Evolutionary conservation across 805 yeast genomes (phyloP).

Genomic region (Allodekkera sacchari): DNA sequence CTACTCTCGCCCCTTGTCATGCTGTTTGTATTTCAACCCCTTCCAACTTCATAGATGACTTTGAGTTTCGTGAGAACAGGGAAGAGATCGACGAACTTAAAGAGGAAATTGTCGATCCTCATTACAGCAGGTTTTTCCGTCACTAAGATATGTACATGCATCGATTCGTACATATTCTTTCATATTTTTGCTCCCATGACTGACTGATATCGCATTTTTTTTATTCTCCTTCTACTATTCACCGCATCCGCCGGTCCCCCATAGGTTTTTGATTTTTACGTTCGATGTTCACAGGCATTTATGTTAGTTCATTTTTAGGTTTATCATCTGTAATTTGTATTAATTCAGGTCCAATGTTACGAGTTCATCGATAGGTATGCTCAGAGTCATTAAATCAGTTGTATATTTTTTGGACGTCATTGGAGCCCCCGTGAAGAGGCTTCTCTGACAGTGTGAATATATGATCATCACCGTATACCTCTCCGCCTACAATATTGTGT

Average conservation of each 20-base stretch:
- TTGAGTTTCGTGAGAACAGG: slow-evolving; percentile 13
- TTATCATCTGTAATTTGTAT: no score
- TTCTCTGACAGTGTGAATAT: slow-evolving; percentile 54
- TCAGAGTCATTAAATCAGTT: slow-evolving; percentile 53
- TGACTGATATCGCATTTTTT: neutral
- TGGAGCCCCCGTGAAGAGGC: slow-evolving; percentile 14
- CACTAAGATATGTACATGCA: no score
- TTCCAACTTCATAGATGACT: slow-evolving; percentile 10
- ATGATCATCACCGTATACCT: slow-evolving; percentile 9
- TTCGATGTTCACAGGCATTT: no score
- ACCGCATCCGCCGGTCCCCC: no score
- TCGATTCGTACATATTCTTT: neutral
- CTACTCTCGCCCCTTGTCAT: no score
- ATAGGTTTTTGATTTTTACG: no score
- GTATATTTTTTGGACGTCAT: slow-evolving; percentile 30
- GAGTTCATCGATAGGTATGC: neutral
- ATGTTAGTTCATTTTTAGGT: no score
- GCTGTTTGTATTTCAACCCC: neutral
- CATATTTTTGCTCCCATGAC: neutral
- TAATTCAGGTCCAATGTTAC: no score
- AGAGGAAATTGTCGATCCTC: slow-evolving; percentile 12
- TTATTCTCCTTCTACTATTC: neutral
- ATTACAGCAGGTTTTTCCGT: slow-evolving; percentile 7
- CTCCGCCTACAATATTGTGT: no score
- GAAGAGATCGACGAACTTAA: slow-evolving; percentile 13